Conservation (phyloP, 345 rosid species). For the Clausena lansium region DNA sequence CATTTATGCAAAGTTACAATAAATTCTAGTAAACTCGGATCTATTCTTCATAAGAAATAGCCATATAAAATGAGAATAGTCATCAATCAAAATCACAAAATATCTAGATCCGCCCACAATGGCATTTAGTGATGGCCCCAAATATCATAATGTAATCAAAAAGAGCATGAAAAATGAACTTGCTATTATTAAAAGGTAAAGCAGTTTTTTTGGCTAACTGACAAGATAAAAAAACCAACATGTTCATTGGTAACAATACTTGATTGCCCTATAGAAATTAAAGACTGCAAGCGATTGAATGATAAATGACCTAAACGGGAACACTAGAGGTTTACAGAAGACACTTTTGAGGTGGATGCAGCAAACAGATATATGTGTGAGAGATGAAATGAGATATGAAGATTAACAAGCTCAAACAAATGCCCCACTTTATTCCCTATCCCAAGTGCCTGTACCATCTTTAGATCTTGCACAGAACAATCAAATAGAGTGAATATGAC, state of each 20-base stretch:
- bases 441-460: neutral
- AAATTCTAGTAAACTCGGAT: neutral
- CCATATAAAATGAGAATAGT: neutral
- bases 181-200: neutral
- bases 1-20: too few species aligned
- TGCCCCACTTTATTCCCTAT: neutral
- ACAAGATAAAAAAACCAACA: neutral
- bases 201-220: neutral
- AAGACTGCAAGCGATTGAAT: neutral
- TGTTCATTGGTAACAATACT: neutral
- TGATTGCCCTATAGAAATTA: neutral
- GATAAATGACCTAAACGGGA: neutral
- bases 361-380: neutral
- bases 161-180: neutral
- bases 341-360: too few species aligned
- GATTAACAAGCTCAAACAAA: slow-evolving; percentile 7
- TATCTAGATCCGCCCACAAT: too few species aligned
- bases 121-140: too few species aligned
- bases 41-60: neutral
- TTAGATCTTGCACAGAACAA: neutral
- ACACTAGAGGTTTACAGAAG: neutral
- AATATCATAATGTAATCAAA: neutral
- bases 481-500: neutral
- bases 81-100: neutral
- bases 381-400: neutral